phyloP scores from a whole-genome alignment of 2,329 filamentous ascomycete species.

The Rhynchosporium secalis region DNA sequence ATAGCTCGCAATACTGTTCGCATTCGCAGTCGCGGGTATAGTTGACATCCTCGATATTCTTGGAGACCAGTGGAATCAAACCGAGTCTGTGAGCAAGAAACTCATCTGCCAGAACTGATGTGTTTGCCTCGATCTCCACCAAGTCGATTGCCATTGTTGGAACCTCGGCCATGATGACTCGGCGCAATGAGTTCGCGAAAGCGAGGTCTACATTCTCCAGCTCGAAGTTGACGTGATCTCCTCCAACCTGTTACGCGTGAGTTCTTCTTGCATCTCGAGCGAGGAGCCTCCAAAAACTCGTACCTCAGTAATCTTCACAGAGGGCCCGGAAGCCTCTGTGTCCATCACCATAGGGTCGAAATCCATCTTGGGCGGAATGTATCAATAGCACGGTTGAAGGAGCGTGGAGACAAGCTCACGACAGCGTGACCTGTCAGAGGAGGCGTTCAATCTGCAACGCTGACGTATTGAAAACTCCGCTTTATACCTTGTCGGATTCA shows the following conservation, averaged over 20 bases:
- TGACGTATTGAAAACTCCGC: conserved; percentile 27
- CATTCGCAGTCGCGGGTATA: conserved; percentile 96
- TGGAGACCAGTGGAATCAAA: conserved; percentile 82
- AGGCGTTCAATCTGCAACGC: conserved; percentile 28
- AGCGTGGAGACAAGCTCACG: conserved; percentile 11
- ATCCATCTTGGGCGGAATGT: conserved; percentile 45
- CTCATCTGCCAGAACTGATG: conserved; percentile 93
- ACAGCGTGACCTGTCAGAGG: conserved; percentile 4
- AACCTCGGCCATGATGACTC: conserved; percentile 89
- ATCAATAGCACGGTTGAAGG: neutral
- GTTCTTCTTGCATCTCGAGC: conserved; percentile 15
- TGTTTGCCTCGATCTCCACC: conserved; percentile 90
- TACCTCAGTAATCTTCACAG: conserved; percentile 50
- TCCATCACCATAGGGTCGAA: conserved; percentile 48
- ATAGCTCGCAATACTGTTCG: conserved; percentile 90
- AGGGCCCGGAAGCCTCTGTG: conserved; percentile 46
- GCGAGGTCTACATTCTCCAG: conserved; percentile 85
- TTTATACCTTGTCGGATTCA: conserved; percentile 12
- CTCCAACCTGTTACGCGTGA: conserved; percentile 63
- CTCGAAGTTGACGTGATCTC: conserved; percentile 84
- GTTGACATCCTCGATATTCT: conserved; percentile 76
- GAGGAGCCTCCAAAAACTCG: conserved; percentile 12
- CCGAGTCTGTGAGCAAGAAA: conserved; percentile 92
- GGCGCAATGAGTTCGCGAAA: conserved; percentile 89
- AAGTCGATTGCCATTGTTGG: conserved; percentile 93